These are phyloP conservation scores for Coemansia guatemalensis DNA, from an alignment of 192 early-diverging fungal genomes.

Conservation along the genomic window DNA sequence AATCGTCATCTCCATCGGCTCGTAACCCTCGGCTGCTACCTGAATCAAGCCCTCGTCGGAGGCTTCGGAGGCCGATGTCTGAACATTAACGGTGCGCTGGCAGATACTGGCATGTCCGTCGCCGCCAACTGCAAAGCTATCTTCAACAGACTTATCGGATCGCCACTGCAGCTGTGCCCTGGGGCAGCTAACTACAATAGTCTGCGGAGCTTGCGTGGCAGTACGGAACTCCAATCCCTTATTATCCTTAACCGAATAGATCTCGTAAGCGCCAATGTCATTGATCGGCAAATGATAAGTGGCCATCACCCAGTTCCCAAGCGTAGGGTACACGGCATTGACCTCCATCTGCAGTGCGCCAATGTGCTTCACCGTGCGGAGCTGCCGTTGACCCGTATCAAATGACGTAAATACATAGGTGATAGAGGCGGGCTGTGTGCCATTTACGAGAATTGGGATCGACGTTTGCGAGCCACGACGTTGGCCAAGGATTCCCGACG, in stretches of 20 bases:
- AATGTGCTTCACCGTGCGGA: constrained; percentile 26
- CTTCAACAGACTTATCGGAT: neutral
- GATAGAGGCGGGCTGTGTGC: constrained; percentile 43
- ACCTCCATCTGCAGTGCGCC: constrained; percentile 29
- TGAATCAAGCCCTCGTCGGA: constrained; percentile 25
- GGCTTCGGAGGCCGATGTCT: neutral
- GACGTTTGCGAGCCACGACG: constrained; percentile 10
- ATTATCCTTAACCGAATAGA: constrained; percentile 37
- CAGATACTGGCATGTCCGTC: constrained; percentile 50
- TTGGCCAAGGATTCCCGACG: constrained; percentile 16
- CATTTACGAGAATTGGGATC: constrained; percentile 51
- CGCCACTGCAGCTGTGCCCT: constrained; percentile 42
- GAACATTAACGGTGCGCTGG: constrained; percentile 25
- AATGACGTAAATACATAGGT: constrained; percentile 42
- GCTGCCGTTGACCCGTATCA: constrained; percentile 35
- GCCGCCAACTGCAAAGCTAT: constrained; percentile 39
- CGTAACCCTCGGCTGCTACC: constrained; percentile 43
- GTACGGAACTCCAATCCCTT: constrained; percentile 49
- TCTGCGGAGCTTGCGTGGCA: constrained; percentile 29
- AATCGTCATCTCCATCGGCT: constrained; percentile 44
- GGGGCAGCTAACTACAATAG: constrained; percentile 45
- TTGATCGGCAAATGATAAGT: constrained; percentile 39
- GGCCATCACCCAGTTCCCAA: constrained; percentile 45
- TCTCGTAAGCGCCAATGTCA: constrained; percentile 43
- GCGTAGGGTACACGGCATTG: constrained; percentile 28